Evolutionary conservation across 495 filamentous ascomycete species (phyloP).

Genomic region (Talaromyces proteolyticus): DNA sequence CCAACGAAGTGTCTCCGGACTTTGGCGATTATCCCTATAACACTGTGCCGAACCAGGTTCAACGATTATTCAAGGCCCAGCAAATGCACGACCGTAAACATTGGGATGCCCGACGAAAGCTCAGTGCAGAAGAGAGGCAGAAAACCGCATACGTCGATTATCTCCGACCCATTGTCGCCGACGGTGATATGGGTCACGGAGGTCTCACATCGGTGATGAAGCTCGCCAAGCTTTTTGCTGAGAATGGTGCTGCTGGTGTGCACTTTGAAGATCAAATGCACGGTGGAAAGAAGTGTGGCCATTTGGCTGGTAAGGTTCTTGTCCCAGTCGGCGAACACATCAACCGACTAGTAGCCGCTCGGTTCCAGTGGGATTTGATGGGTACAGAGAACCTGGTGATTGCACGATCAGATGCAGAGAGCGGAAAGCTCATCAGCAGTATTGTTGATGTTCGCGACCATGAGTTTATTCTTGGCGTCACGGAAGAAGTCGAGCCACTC

Average conservation of each 20-base stretch:
- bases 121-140: constrained; percentile 65
- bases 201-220: constrained; percentile 91
- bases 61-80: constrained; percentile 92
- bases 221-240: constrained; percentile 96
- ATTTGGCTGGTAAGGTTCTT: constrained; percentile 93
- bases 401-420: constrained; percentile 91
- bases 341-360: constrained; percentile 83
- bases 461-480: constrained; percentile 88
- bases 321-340: constrained; percentile 95
- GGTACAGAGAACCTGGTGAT: constrained; percentile 90
- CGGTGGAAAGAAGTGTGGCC: constrained; percentile 97
- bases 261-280: constrained; percentile 98
- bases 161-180: constrained; percentile 90
- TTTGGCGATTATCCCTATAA: constrained; percentile 99
- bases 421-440: constrained; percentile 81
- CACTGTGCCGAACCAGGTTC: constrained; percentile 96
- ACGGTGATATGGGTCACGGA: constrained; percentile 93
- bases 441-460: constrained; percentile 92
- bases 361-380: constrained; percentile 99
- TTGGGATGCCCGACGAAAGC: constrained; percentile 74
- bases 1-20: constrained; percentile 94
- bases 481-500: constrained; percentile 65
- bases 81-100: constrained; percentile 95
- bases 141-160: constrained; percentile 84
- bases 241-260: constrained; percentile 92